Conservation (phyloP, 306 rosid species). For the Echinosophora koreensis region DNA sequence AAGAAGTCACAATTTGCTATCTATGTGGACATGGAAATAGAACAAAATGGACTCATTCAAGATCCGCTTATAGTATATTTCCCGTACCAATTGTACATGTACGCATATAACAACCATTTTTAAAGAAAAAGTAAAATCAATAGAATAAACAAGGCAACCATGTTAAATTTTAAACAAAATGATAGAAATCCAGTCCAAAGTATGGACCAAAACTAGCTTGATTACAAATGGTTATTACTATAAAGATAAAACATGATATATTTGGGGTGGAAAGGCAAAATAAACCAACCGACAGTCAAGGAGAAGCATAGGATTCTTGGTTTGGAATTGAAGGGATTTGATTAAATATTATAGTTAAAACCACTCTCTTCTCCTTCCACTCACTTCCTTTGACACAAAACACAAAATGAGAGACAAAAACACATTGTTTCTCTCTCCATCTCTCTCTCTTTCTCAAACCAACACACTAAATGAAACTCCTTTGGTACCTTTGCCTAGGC, state of each 20-base stretch:
- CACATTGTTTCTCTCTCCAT: constrained; percentile 35
- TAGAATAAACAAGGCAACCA: constrained; percentile 8
- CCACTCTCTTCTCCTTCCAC: constrained; percentile 54
- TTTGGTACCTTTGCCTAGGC: constrained; percentile 52
- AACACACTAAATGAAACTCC: constrained; percentile 48
- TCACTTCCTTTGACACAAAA: constrained; percentile 42
- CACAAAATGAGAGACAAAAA: background rate
- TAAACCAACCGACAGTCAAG: constrained; percentile 68
- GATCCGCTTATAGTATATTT: background rate
- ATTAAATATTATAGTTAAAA: constrained; percentile 78
- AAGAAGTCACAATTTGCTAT: background rate
- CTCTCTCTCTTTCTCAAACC: constrained; percentile 7
- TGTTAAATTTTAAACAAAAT: background rate
- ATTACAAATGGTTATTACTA: constrained; percentile 16
- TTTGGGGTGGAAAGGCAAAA: constrained; percentile 52
- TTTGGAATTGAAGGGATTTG: constrained; percentile 68
- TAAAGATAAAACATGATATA: constrained; percentile 23
- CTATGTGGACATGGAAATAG: background rate
- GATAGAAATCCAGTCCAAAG: constrained; percentile 18
- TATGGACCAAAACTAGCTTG: constrained; percentile 15
- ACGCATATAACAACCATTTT: background rate
- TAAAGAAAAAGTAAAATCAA: background rate
- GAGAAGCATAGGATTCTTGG: constrained; percentile 64
- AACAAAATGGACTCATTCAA: constrained; percentile 18
- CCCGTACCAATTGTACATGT: background rate